Base-by-base conservation (phyloP, 2,329 filamentous ascomycete genomes). In the Alternaria sp. region DNA sequence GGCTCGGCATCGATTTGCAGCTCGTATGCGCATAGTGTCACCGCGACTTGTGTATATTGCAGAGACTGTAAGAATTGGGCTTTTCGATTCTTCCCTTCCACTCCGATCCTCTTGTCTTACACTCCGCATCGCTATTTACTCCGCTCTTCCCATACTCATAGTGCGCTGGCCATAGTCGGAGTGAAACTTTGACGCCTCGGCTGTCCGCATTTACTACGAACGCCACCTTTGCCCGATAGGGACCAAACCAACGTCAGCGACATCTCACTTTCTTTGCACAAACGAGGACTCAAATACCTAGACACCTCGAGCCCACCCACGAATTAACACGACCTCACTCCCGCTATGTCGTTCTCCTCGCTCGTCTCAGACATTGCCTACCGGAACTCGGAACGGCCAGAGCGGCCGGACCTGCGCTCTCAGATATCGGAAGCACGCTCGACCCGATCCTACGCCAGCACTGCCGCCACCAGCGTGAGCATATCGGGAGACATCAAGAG, bases 351-450 rank as follows among this genome's bases (percentile, higher is more conserved):
- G 11, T 84, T 84, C 77, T 84, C 82, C 39, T 82, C 80, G 46
- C 81, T 85, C 62, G 82, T 85, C 68, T 83, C 81, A 70, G 82
- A 85, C 67, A 78, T 85, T 60, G 82, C 81, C 51, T 82, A 81
- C 75, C 81, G 82, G 61, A 82, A 82, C 65, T 75, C 72, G 59
- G 76, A 76, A 61, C 62, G 69, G 43, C 65, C 69, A 48, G 65
- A 66, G 44, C 74, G 74, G 60, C 69, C 78, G 57, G 80, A 83
- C 65, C 74, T 74, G 57, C 80, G 81, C 63, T 82, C 81, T 7
- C 80, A 81, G 43, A 72, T 81, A 59, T 84, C 82, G 6, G 77
- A 81, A 58, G 80, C 81, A 20, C 74, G 75, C 46, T 84, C 82
- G 44, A 79, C 81, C 16, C 75, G 77, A 48, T 84, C 82, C 22